A percentile compares a stretch with the other conserved stretches of the same genome.
Evolutionary conservation across 805 yeast species (phyloP).

Genomic region (Candida dajiaensis): DNA sequence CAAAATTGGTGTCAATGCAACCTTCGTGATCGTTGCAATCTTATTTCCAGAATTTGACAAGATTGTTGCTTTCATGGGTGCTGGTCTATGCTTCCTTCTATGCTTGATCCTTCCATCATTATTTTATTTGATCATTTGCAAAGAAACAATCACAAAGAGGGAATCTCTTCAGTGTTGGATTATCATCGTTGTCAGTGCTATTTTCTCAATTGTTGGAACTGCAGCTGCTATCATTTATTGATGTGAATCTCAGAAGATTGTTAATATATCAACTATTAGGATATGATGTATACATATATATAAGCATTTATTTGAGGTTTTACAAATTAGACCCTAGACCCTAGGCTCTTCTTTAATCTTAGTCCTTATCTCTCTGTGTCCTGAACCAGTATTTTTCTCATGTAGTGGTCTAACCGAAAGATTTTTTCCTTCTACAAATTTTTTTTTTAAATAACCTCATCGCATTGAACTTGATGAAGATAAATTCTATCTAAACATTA

Average conservation of each 20-base stretch:
- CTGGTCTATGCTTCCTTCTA: conserved; percentile 71
- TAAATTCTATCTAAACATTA: neutral
- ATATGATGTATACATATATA: neutral
- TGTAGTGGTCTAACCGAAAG: conserved; percentile 3
- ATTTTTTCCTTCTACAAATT: neutral
- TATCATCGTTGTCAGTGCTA: conserved; percentile 39
- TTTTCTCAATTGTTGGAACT: conserved; percentile 55
- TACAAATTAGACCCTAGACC: too few relatives aligned
- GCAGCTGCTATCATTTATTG: conserved; percentile 38
- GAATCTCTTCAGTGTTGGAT: conserved; percentile 36
- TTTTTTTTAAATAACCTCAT: conserved; percentile 9
- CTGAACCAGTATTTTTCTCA: neutral
- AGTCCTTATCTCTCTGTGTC: neutral
- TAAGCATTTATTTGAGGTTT: too few relatives aligned
- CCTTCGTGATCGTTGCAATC: conserved; percentile 55
- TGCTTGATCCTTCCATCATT: conserved; percentile 74
- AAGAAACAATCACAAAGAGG: conserved; percentile 31
- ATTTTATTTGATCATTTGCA: conserved; percentile 60
- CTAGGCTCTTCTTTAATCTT: too few relatives aligned
- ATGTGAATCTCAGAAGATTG: neutral
- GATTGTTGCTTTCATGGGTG: conserved; percentile 75
- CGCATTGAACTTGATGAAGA: neutral
- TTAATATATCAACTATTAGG: too few relatives aligned
- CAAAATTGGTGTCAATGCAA: conserved; percentile 44
- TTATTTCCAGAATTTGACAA: conserved; percentile 75